Base-by-base conservation (phyloP, 805 yeast genomes). In the Metschnikowia corniflorae region DNA sequence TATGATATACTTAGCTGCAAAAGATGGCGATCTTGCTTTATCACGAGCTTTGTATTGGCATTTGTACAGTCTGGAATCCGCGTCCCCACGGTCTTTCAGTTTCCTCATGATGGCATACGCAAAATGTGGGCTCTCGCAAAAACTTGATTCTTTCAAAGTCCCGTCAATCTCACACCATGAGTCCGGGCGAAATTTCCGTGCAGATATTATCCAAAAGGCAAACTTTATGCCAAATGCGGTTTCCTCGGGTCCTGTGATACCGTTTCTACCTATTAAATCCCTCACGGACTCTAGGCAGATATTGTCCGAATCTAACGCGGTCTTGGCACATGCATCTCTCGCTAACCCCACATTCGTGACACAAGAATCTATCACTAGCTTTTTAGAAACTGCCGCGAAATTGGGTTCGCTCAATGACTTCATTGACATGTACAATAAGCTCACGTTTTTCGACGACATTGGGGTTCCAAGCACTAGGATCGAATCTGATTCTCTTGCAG, bases 1-100 rank as follows among this genome's bases (percentile, higher is more conserved):
- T 12, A 79, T 91, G 78, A 69, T 91, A 63, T 73, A 80, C 43
- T 60, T 91, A 31, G 77, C 93, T n/a, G 82, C 87, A 0, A 69
- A 70, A 40, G 88, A 88, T 51, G 93, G 95, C 0, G 96, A 89
- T 55, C 59, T 84, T 14, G 65, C 77, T 5, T 64, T 86, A 29
- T 69, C 86, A 1, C 70, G 97, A 48, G 86, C 91, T 0, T 55
- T 84, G 23, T 83, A 74, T 57, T 60, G 64, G 38, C 70, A 70
- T 43, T 63, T 74, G 40, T 58, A 62, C 40, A 62, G 63, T 35
- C 52, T 67, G 27, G 43, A 49, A 14, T 47, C 71, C 1, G 51
- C 60, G 5, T 56, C 68, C n/a, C 58, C 64, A 6, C 54, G 63
- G 39, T 51, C 74, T 5, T 69, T 75, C 37, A 62, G 70, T 6